Percentiles rank a stretch among this genome's conserved stretches.
Evolutionary conservation across 1,284 basidiomycete genomes (phyloP).

Genomic region (Hortiboletus rubellus): DNA sequence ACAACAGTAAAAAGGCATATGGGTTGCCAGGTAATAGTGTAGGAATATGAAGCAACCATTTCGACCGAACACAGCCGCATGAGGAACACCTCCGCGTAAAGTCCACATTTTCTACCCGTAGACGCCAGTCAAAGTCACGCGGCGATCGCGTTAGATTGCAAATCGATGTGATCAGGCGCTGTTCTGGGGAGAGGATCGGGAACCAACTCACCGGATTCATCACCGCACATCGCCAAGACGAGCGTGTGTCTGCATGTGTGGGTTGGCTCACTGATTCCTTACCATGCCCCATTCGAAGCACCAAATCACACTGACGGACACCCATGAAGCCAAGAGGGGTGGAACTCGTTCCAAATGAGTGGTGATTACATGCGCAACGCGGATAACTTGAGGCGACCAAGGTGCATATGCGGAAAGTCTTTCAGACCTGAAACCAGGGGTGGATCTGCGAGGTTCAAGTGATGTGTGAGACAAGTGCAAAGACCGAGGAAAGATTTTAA

Average conservation of each 20-base stretch:
- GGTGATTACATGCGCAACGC: conserved; percentile 11
- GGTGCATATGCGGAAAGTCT: conserved; percentile 1
- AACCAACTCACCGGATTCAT: background rate
- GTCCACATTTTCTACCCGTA: background rate
- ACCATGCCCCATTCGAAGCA: background rate
- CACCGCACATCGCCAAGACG: background rate
- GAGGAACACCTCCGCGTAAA: background rate
- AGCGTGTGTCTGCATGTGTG: background rate
- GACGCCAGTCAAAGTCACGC: conserved; percentile 6
- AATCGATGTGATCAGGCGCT: conserved; percentile 6
- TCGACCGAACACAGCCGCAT: background rate
- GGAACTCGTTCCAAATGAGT: conserved; percentile 7
- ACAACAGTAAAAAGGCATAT: background rate
- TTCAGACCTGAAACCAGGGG: conserved; percentile 4
- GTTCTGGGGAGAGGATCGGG: background rate
- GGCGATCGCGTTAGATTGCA: conserved; percentile 1
- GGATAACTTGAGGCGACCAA: conserved; percentile 24
- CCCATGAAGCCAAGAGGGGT: conserved; percentile 4
- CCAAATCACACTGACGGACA: background rate
- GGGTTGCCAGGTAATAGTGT: background rate
- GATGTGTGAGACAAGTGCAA: conserved; percentile 11
- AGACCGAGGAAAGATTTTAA: conserved; percentile 6
- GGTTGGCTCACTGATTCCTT: background rate
- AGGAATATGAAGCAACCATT: background rate
- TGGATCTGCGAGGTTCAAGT: conserved; percentile 3